A percentile compares a stretch with the other conserved stretches of the same genome.
These are phyloP conservation scores for Tulasnella sp. DNA, from an alignment of 768 basidiomycete genomes.

Conservation along the genomic window DNA sequence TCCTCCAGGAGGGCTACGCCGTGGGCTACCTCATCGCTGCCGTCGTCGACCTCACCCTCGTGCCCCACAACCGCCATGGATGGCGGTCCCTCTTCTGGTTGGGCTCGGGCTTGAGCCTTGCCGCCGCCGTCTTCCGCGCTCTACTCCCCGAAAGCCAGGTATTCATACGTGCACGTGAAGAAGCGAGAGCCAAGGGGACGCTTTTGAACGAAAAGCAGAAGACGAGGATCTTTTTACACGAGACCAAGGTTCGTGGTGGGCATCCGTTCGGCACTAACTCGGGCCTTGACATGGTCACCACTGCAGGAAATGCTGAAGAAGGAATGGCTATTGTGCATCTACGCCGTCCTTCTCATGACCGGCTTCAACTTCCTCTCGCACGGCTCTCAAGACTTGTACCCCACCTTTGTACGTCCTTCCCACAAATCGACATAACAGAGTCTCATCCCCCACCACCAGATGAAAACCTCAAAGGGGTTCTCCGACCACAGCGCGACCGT, in stretches of 20 bases:
- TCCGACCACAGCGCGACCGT: constrained; percentile 44
- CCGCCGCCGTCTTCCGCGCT: constrained; percentile 30
- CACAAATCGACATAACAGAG: not conserved
- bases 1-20: constrained; percentile 84
- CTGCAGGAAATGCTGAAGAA: constrained; percentile 50
- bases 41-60: constrained; percentile 51
- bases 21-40: constrained; percentile 77
- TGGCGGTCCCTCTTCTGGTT: constrained; percentile 32
- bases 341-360: constrained; percentile 51
- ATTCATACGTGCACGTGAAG: constrained; percentile 25
- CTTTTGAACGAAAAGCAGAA: constrained; percentile 20
- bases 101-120: constrained; percentile 28
- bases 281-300: not conserved
- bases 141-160: constrained; percentile 30
- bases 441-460: not conserved
- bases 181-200: constrained; percentile 23
- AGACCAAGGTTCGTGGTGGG: constrained; percentile 33
- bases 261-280: not conserved
- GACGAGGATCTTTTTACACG: constrained; percentile 44
- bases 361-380: constrained; percentile 38
- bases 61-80: constrained; percentile 24
- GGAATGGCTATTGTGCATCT: constrained; percentile 76
- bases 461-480: constrained; percentile 46
- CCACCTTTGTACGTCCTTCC: constrained; percentile 49
- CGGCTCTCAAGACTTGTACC: constrained; percentile 67